Conservation (phyloP, 2,329 filamentous ascomycete species). For the Xylariaceae sp. region DNA sequence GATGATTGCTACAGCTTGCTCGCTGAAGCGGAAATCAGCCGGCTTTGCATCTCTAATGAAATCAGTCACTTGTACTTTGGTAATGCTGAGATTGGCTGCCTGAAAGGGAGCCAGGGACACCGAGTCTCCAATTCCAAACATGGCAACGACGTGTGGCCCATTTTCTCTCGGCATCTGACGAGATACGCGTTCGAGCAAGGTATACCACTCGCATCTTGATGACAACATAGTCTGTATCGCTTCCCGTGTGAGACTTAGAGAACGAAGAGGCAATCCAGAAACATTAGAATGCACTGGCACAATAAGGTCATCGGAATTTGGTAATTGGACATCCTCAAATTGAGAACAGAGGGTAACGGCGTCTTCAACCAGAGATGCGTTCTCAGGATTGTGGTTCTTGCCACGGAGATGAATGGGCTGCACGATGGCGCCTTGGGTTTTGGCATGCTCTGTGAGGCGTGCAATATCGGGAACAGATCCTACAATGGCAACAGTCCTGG, state of each 20-base stretch:
- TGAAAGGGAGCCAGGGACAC: background rate
- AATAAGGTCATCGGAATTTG: background rate
- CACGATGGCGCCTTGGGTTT: background rate
- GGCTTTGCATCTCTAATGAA: background rate
- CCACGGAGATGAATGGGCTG: background rate
- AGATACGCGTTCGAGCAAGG: background rate
- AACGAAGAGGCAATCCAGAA: background rate
- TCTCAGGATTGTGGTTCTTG: background rate
- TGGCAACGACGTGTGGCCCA: background rate
- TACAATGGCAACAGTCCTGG: background rate
- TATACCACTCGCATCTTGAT: background rate
- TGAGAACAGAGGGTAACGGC: too few species aligned
- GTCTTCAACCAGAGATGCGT: background rate
- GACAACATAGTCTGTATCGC: background rate
- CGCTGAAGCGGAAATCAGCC: background rate
- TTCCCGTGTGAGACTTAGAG: background rate
- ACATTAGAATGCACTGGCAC: background rate
- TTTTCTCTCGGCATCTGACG: background rate
- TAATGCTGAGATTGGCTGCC: background rate
- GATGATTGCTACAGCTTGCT: background rate
- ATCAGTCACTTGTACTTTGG: background rate
- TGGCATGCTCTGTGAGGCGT: background rate
- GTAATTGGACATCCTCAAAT: too few species aligned
- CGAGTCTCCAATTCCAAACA: background rate
- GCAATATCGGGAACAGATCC: background rate